Percentiles rank a stretch among this genome's conserved stretches.
Evolutionary conservation across 352 stramenopile genomes (phyloP).

Genomic region (Globisporangium radiosum): DNA sequence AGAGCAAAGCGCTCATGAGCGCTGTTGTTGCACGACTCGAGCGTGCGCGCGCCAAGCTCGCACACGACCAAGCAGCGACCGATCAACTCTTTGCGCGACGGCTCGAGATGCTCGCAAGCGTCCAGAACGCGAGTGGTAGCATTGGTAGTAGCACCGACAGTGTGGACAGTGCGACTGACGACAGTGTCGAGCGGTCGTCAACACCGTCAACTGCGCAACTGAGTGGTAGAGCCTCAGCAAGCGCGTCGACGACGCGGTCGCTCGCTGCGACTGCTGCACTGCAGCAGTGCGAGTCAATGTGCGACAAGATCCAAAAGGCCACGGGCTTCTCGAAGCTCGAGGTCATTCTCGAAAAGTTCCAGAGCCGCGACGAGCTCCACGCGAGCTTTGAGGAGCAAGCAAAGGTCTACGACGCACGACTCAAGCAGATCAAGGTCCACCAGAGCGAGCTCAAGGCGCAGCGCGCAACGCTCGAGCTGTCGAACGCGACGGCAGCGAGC

Average conservation of each 20-base stretch:
- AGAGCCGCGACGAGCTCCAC: slow-evolving; percentile 70
- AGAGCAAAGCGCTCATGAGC: slow-evolving; percentile 59
- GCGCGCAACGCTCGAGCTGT: slow-evolving; percentile 52
- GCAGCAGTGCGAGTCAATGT: slow-evolving; percentile 79
- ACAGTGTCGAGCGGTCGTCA: too few relatives aligned
- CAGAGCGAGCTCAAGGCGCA: slow-evolving; percentile 68
- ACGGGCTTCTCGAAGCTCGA: slow-evolving; percentile 77
- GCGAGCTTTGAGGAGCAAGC: slow-evolving; percentile 76
- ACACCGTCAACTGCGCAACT: too few relatives aligned
- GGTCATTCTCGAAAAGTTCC: slow-evolving; percentile 74
- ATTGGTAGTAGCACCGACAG: too few relatives aligned
- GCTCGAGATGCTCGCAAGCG: slow-evolving; percentile 68
- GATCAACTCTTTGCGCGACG: slow-evolving; percentile 64
- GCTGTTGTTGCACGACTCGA: slow-evolving; percentile 66
- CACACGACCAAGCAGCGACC: slow-evolving; percentile 55
- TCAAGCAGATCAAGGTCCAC: slow-evolving; percentile 79
- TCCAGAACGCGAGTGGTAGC: slow-evolving; percentile 19
- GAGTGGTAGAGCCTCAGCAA: slow-evolving; percentile 15
- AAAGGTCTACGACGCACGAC: slow-evolving; percentile 65
- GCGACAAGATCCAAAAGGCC: slow-evolving; percentile 76
- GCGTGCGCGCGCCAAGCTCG: slow-evolving; percentile 48
- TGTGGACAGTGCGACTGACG: too few relatives aligned
- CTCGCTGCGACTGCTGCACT: slow-evolving; percentile 65
- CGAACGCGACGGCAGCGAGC: slow-evolving; percentile 35
- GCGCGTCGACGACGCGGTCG: slow-evolving; percentile 33